phyloP scores from a whole-genome alignment of 2,329 filamentous ascomycete genomes.

The Cordyceps farinosa region DNA sequence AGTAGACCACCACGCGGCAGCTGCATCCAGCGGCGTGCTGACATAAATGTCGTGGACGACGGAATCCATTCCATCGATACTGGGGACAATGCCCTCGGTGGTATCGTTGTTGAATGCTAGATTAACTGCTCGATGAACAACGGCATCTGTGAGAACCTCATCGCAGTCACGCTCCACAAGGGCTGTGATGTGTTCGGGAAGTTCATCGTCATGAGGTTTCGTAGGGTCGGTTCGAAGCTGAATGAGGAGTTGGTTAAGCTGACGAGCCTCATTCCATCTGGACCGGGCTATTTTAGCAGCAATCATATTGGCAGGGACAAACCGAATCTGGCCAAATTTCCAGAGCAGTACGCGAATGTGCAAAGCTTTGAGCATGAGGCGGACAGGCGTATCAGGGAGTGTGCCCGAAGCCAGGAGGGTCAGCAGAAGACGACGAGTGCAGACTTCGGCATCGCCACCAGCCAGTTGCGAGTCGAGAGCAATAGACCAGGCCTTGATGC shows the following conservation, averaged over 20 bases:
- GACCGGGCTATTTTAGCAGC: slow-evolving; percentile 70
- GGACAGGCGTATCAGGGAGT: slow-evolving; percentile 73
- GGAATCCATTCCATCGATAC: slow-evolving; percentile 71
- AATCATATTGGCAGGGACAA: slow-evolving; percentile 62
- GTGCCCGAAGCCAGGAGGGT: slow-evolving; percentile 87
- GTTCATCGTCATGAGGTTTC: slow-evolving; percentile 50
- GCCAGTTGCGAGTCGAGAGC: slow-evolving; percentile 89
- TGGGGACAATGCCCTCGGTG: slow-evolving; percentile 58
- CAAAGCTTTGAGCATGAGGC: slow-evolving; percentile 87
- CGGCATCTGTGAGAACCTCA: slow-evolving; percentile 70
- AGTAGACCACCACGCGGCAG: slow-evolving; percentile 88
- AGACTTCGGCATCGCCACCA: slow-evolving; percentile 85
- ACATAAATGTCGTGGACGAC: slow-evolving; percentile 85
- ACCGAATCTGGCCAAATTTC: slow-evolving; percentile 66
- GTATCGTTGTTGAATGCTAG: slow-evolving; percentile 83
- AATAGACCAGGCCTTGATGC: slow-evolving; percentile 89
- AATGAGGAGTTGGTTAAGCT: slow-evolving; percentile 51
- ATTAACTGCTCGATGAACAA: slow-evolving; percentile 84
- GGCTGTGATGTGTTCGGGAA: slow-evolving; percentile 72
- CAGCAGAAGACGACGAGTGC: slow-evolving; percentile 77
- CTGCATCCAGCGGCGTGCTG: slow-evolving; percentile 80
- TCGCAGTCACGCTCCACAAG: slow-evolving; percentile 79
- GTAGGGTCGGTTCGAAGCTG: slow-evolving; percentile 40
- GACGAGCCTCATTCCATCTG: slow-evolving; percentile 78
- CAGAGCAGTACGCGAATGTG: slow-evolving; percentile 88